Base-by-base conservation (phyloP, 1,284 basidiomycete genomes). In the Crucibulum parvulum region DNA sequence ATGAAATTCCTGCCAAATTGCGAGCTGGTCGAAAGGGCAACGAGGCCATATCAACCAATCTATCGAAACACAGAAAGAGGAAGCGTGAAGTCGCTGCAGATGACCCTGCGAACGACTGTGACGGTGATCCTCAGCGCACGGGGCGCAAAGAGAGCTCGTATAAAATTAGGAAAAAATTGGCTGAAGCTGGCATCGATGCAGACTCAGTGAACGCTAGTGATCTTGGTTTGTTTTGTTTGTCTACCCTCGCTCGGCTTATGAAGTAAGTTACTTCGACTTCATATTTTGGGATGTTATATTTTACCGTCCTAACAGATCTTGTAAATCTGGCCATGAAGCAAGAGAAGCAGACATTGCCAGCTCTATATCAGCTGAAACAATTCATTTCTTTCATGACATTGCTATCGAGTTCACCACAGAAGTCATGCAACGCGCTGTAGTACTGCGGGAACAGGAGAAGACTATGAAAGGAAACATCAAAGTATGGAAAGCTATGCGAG, bases 391-490 rank as follows among this genome's bases (percentile, higher is more conserved):
- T 48, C 74, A 77, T 43, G 73, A 70, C 3, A 79, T 84, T 43
- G 67, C 85, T 16, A 75, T 79, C 6, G 76, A 80, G 50, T 91
- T 90, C 64, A 75, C 82, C 11, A 80, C 81, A 7, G 78, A 84
- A 50, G 59, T 85, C 0, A 72, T 88, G 8, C 81, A 83, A 55
- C 78, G 78, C 16, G 75, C 82, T 11, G 80, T 90, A 48, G 75
- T 83, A 7, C 75, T 81, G 39, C 81, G 82, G 50, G 88, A 90
- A 64, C 82, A 87, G 61, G 88, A 89, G 62, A 71, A 77, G 53
- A 72, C 74, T 36, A 68, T 87, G 64, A 90, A 89, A 72, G 74
- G 76, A 41, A 81, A 81, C 37, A 84, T 82, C 43, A 89, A 84
- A 65, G 86, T 80, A 4, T 92, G 89, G 87, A 76, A 80, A 37